Base-by-base conservation (phyloP, 2,329 filamentous ascomycete species). In the Fusarium anguioides region DNA sequence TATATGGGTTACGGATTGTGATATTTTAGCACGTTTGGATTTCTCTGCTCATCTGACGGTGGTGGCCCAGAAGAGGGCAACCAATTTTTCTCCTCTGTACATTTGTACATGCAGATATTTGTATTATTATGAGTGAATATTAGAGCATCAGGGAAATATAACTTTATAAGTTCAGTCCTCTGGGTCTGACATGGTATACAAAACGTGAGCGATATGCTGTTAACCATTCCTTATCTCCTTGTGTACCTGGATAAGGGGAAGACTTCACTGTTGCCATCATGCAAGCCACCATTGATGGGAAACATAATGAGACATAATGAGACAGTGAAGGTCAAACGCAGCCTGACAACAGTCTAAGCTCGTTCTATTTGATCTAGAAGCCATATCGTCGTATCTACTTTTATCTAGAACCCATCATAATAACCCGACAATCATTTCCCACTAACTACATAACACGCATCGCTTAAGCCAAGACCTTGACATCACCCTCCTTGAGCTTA, bases 401-500 rank as follows among this genome's bases (percentile, higher is more conserved):
- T 66, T 68, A 55, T 68, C 65, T 69, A 63, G 33, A 42, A 36
- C 50, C 58, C 60, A 40, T 69, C 64, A 64, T 72, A 33, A 52
- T 60, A 62, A 51, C 55, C 24, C 39, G 37, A 48, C 41, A 42
- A 47, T 27, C 29, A 29, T 27, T 46, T 41, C 27, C 17, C 26
- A n/a, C n/a, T 33, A 50, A 36, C 42, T 18, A 37, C 36, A 51
- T 37, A 23, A 18, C 33, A 50, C 20, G 15, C 27, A 21, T 41
- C 55, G 17, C 36, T 66, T 77, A 84, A 53, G 72, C 78, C 65
- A 93, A 76, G 20, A 82, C 82, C 86, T 96, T 97, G 72, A 87
- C 82, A 66, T 97, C 95, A 39, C 89, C 90, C 20, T 91, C 91
- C 84, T 95, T 94, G 60, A 96, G 81, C 87, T 96, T 97, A 70